Conservation (phyloP, 1,284 basidiomycete genomes). For the Leccinum pallidistipes region DNA sequence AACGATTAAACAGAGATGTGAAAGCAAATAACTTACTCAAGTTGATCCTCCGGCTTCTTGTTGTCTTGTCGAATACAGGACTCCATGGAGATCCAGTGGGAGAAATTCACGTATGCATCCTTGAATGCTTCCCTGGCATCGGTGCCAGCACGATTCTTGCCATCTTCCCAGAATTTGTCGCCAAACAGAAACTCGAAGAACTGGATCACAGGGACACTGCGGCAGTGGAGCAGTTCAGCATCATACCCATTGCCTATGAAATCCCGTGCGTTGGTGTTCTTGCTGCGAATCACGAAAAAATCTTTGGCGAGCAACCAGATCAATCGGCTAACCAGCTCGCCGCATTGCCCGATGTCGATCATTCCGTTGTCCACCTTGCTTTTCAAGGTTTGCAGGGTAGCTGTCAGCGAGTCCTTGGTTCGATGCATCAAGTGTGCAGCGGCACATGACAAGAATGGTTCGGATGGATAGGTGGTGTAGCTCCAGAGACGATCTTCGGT, state of each 20-base stretch:
- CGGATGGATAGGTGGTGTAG: background rate
- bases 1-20: background rate
- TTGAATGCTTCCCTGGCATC: background rate
- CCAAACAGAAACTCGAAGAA: background rate
- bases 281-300: background rate
- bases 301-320: background rate
- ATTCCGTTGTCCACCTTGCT: background rate
- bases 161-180: background rate
- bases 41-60: background rate
- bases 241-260: background rate
- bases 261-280: background rate
- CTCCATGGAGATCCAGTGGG: background rate
- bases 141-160: background rate
- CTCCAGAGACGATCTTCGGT: background rate
- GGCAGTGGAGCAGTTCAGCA: background rate
- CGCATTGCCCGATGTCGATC: background rate
- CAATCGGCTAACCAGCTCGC: background rate
- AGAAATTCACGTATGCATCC: background rate
- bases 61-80: background rate
- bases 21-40: background rate
- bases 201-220: background rate
- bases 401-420: background rate
- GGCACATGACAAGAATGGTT: background rate
- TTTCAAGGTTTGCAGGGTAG: background rate
- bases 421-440: background rate